phyloP scores from a whole-genome alignment of 176 grass and related monocot genomes.

The Paspalum notatum region DNA sequence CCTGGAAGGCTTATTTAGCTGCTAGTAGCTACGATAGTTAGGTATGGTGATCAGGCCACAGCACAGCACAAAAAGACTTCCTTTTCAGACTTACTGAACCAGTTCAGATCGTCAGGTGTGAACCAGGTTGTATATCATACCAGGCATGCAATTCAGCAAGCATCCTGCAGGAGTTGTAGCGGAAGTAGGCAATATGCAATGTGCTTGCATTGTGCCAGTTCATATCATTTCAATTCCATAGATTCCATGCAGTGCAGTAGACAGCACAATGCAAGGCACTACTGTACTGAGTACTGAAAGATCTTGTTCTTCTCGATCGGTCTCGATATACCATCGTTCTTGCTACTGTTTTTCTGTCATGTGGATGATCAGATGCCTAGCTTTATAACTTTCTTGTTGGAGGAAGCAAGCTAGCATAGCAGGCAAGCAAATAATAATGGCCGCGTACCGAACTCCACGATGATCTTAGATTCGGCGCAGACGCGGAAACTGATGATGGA shows the following conservation, averaged over 20 bases:
- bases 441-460: constrained; percentile 43
- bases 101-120: constrained; percentile 19
- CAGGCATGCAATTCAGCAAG: background rate
- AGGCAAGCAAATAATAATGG: constrained; percentile 8
- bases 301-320: background rate
- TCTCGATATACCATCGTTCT: background rate
- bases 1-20: constrained; percentile 22
- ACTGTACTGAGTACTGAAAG: background rate
- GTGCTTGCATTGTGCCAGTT: too few species aligned
- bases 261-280: background rate
- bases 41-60: constrained; percentile 43
- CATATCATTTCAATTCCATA: too few species aligned
- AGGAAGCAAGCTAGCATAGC: background rate
- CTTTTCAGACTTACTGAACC: too few species aligned
- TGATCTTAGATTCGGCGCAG: constrained; percentile 14
- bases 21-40: constrained; percentile 33
- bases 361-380: background rate
- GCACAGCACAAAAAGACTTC: background rate
- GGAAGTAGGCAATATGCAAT: too few species aligned
- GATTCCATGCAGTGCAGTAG: background rate
- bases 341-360: background rate
- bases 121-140: background rate
- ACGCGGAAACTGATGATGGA: constrained; percentile 43
- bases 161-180: too few species aligned
- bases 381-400: background rate